A percentile compares a stretch with the other conserved stretches of the same genome.
Conservation (phyloP, 2,329 filamentous ascomycete species). For the Hypocreales sp. region DNA sequence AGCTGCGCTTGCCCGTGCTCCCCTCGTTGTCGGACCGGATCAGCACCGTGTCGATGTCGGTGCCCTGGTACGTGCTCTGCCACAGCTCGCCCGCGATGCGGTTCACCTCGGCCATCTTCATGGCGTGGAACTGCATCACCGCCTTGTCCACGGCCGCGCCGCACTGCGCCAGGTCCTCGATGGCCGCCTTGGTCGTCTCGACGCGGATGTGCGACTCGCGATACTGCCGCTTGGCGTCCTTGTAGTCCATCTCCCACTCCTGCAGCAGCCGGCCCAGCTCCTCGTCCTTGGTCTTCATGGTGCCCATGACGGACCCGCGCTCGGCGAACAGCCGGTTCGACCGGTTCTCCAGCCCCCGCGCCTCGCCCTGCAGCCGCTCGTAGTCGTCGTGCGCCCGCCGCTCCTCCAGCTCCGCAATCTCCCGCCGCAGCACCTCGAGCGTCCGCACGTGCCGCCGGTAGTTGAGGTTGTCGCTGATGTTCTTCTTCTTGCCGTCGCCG, state of each 20-base stretch:
- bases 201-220: constrained; percentile 81
- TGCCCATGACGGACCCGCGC: constrained; percentile 57
- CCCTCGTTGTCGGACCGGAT: constrained; percentile 85
- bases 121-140: constrained; percentile 88
- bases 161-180: constrained; percentile 79
- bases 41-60: constrained; percentile 90
- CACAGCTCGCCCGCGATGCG: constrained; percentile 90
- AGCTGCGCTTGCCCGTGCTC: constrained; percentile 56
- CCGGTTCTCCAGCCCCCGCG: constrained; percentile 47
- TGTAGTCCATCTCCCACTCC: constrained; percentile 79
- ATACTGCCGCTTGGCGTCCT: constrained; percentile 65
- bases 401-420: constrained; percentile 60
- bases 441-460: constrained; percentile 63
- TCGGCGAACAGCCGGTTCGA: constrained; percentile 58
- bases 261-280: constrained; percentile 56
- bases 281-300: constrained; percentile 72
- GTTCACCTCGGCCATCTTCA: constrained; percentile 99
- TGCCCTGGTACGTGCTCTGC: constrained; percentile 92
- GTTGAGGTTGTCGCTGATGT: constrained; percentile 76
- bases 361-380: constrained; percentile 56
- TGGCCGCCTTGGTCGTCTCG: constrained; percentile 80
- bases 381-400: constrained; percentile 76
- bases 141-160: constrained; percentile 78
- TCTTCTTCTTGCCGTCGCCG: constrained; percentile 69
- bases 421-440: constrained; percentile 48